Percentiles rank a stretch among this genome's conserved stretches.
Conservation (phyloP, 768 basidiomycete species). For the Phallus indusiatus region DNA sequence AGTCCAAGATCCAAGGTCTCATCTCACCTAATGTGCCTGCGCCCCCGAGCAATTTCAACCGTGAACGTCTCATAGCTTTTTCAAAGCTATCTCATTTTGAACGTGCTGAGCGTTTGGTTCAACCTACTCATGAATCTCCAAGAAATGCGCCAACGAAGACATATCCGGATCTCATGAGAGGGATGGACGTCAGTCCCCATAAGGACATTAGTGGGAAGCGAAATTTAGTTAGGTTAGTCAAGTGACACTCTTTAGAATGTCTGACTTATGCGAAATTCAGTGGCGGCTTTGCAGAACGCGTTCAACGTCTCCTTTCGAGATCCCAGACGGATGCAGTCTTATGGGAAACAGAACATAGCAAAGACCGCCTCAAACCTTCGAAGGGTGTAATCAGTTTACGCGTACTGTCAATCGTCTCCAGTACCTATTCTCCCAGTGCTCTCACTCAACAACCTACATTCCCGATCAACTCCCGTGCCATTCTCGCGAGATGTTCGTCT, state of each 20-base stretch:
- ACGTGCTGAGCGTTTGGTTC: not conserved
- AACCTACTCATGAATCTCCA: not conserved
- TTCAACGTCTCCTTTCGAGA: constrained; percentile 31
- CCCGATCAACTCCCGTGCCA: constrained; percentile 28
- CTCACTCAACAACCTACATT: constrained; percentile 20
- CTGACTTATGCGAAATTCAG: constrained; percentile 22
- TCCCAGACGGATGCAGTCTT: too few relatives aligned
- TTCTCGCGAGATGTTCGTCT: constrained; percentile 17
- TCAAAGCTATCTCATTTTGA: not conserved
- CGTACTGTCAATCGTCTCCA: too few relatives aligned
- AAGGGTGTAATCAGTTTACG: too few relatives aligned
- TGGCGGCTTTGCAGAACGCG: constrained; percentile 47
- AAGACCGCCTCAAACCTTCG: too few relatives aligned
- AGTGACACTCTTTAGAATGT: not conserved
- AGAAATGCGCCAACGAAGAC: not conserved
- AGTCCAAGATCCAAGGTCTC: not conserved
- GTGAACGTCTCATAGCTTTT: not conserved
- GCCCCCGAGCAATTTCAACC: not conserved
- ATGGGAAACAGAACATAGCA: too few relatives aligned
- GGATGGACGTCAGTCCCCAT: constrained; percentile 49
- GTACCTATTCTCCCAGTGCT: constrained; percentile 17
- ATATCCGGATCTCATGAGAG: constrained; percentile 31
- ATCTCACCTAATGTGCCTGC: not conserved
- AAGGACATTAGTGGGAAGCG: constrained; percentile 35
- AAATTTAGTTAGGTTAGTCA: constrained; percentile 40